Percentiles rank a stretch among this genome's conserved stretches.
Conservation (phyloP, 1,284 basidiomycete species). For the Xerocomus nothofagi region DNA sequence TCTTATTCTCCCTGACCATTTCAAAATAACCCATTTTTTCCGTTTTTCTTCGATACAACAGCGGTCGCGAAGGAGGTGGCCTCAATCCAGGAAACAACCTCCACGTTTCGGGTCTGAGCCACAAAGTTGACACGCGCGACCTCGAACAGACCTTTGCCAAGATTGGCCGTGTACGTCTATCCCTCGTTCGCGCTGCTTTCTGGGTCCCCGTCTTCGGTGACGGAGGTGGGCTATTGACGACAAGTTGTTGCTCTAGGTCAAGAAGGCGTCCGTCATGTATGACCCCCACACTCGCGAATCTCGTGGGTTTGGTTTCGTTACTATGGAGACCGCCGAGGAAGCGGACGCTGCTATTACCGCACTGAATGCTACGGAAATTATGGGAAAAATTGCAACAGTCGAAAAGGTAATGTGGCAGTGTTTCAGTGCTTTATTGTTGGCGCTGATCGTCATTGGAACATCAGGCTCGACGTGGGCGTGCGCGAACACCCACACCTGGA, state of each 20-base stretch:
- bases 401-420: conserved; percentile 65
- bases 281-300: conserved; percentile 97
- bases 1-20: conserved; percentile 2
- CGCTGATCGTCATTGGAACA: conserved; percentile 30
- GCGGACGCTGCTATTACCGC: conserved; percentile 88
- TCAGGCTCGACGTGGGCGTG: conserved; percentile 92
- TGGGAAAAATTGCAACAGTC: conserved; percentile 84
- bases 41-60: background rate
- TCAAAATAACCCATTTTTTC: background rate
- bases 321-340: conserved; percentile 85
- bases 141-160: conserved; percentile 89
- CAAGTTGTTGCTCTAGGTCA: conserved; percentile 49
- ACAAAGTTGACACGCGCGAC: conserved; percentile 79
- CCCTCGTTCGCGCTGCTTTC: background rate
- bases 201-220: background rate
- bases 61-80: conserved; percentile 38
- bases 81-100: conserved; percentile 95
- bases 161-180: conserved; percentile 76
- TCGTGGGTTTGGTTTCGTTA: conserved; percentile 97
- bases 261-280: conserved; percentile 93
- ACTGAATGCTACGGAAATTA: conserved; percentile 79
- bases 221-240: conserved; percentile 8
- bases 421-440: background rate
- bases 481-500: conserved; percentile 93
- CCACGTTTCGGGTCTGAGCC: conserved; percentile 87